Evolutionary conservation across 257 asterid genomes (phyloP).

Genomic region (Phtheirospermum japonicum): DNA sequence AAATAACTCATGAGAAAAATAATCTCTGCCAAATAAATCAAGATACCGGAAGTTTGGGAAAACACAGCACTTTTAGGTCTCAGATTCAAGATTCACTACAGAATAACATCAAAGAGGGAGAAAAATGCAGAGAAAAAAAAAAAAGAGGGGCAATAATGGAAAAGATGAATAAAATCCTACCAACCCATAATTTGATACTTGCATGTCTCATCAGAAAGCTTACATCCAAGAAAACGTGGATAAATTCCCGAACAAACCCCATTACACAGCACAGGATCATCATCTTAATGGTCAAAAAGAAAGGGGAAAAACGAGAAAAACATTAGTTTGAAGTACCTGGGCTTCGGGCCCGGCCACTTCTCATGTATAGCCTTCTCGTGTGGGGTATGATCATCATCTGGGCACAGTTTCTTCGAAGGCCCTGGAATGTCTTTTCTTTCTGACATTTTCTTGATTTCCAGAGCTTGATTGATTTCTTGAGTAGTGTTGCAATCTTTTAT

Average conservation of each 20-base stretch:
- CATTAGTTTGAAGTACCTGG: neutral
- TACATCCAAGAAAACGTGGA: too few species aligned
- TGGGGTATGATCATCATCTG: neutral
- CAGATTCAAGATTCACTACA: too few species aligned
- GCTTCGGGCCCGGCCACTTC: neutral
- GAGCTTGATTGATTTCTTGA: neutral
- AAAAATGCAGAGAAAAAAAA: too few species aligned
- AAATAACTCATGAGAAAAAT: too few species aligned
- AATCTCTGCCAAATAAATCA: too few species aligned
- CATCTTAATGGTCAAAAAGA: neutral
- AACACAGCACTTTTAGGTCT: too few species aligned
- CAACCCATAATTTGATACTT: too few species aligned
- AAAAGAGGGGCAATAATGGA: too few species aligned
- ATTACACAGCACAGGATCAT: neutral
- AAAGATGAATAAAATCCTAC: too few species aligned
- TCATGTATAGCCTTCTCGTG: neutral
- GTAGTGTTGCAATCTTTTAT: neutral
- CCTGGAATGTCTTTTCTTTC: neutral
- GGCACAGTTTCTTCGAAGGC: neutral
- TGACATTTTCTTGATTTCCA: neutral
- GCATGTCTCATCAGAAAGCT: too few species aligned
- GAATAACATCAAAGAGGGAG: too few species aligned
- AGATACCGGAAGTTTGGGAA: too few species aligned
- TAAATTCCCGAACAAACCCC: neutral
- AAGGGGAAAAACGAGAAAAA: neutral